These are phyloP conservation scores for Pleurotus giganteus DNA, from an alignment of 768 basidiomycete species.

Conservation along the genomic window DNA sequence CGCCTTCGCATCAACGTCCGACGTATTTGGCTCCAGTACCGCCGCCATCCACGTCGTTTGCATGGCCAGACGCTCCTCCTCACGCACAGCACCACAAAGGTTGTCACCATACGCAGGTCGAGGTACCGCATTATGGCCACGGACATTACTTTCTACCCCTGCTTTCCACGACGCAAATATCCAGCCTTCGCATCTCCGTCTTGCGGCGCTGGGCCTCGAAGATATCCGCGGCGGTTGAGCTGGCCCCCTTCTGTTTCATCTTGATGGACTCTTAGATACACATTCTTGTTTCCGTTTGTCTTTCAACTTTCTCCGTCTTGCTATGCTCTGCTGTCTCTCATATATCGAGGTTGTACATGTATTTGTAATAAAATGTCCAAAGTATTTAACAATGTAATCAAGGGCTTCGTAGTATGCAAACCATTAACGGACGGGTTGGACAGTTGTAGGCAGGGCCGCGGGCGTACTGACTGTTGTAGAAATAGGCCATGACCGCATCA, in stretches of 20 bases:
- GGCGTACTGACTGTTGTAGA: conserved; percentile 62
- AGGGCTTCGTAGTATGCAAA: too few relatives aligned
- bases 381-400: too few relatives aligned
- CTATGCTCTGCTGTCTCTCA: too few relatives aligned
- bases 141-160: background rate
- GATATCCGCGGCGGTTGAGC: conserved; percentile 16
- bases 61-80: background rate
- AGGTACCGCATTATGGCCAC: background rate
- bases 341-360: too few relatives aligned
- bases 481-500: conserved; percentile 66
- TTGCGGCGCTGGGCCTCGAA: conserved; percentile 59
- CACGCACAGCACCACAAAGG: background rate
- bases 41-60: background rate
- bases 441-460: too few relatives aligned
- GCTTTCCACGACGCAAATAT: conserved; percentile 12
- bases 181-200: conserved; percentile 35
- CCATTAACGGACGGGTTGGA: too few relatives aligned
- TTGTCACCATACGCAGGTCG: background rate
- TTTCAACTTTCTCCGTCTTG: too few relatives aligned
- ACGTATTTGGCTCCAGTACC: background rate
- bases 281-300: too few relatives aligned
- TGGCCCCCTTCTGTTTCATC: too few relatives aligned
- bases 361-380: too few relatives aligned
- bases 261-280: too few relatives aligned
- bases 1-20: background rate